phyloP scores from a whole-genome alignment of 1,284 basidiomycete species.

The Filobasidium uniguttulatum region DNA sequence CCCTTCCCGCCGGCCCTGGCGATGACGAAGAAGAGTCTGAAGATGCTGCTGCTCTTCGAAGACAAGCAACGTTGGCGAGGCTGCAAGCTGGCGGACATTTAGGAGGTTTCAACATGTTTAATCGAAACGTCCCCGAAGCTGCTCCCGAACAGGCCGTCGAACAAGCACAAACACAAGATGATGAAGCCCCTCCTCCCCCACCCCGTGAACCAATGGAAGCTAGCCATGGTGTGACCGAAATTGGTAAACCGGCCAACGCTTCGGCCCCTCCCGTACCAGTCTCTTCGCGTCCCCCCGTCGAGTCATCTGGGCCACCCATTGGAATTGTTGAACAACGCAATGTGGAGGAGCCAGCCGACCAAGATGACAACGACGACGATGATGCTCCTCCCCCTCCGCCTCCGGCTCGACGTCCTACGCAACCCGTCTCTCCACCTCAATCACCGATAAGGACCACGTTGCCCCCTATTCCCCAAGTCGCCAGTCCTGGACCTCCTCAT shows the following conservation, averaged over 20 bases:
- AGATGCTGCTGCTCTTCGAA: slow-evolving; percentile 29
- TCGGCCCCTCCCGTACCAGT: not conserved
- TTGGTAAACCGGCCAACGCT: not conserved
- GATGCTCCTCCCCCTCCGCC: slow-evolving; percentile 13
- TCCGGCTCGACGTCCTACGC: slow-evolving; percentile 10
- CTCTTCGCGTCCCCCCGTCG: not conserved
- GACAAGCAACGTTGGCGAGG: slow-evolving; percentile 30
- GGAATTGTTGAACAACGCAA: too few relatives aligned
- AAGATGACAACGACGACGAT: slow-evolving; percentile 15
- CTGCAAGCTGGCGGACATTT: slow-evolving; percentile 33
- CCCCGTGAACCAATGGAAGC: too few relatives aligned
- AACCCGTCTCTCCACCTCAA: not conserved
- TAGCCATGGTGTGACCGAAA: too few relatives aligned
- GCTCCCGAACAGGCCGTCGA: not conserved
- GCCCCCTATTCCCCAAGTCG: not conserved
- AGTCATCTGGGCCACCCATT: too few relatives aligned
- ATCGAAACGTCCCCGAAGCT: slow-evolving; percentile 7
- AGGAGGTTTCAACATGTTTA: slow-evolving; percentile 33
- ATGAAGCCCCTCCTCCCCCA: too few relatives aligned
- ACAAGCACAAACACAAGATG: slow-evolving; percentile 1
- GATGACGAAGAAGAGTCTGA: slow-evolving; percentile 29
- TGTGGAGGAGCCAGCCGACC: not conserved
- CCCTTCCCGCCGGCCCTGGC: not conserved
- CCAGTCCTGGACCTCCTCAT: not conserved
- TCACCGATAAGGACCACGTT: not conserved